Percentiles rank a stretch among this genome's conserved stretches.
phyloP scores from a whole-genome alignment of 768 basidiomycete species.

The Leucocoprinus birnbaumii region DNA sequence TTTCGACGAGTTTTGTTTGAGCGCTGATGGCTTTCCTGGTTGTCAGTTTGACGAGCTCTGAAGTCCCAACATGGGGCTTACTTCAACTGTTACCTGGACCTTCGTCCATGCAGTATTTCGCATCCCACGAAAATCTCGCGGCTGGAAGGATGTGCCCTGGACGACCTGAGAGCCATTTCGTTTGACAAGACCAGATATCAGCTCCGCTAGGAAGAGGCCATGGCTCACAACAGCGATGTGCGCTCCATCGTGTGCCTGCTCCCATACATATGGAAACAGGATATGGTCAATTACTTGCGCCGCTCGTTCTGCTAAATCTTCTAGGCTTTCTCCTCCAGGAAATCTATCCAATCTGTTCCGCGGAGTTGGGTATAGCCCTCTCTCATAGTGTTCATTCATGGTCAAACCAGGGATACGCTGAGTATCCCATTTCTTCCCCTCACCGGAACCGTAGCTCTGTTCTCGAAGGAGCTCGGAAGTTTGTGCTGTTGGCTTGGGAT shows the following conservation, averaged over 20 bases:
- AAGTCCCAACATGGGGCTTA: constrained; percentile 20
- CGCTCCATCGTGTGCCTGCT: constrained; percentile 34
- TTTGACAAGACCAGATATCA: constrained; percentile 49
- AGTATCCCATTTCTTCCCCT: constrained; percentile 52
- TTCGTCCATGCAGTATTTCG: constrained; percentile 72
- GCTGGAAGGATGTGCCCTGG: too few species aligned
- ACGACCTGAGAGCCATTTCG: too few species aligned
- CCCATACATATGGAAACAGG: constrained; percentile 52
- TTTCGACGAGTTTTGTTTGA: background rate
- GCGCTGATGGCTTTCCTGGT: background rate
- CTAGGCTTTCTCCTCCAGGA: constrained; percentile 68
- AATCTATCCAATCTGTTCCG: constrained; percentile 47
- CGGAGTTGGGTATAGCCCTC: constrained; percentile 51
- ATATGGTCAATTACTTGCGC: constrained; percentile 45
- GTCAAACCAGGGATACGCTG: constrained; percentile 28
- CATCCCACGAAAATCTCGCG: constrained; percentile 41
- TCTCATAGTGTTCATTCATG: constrained; percentile 46
- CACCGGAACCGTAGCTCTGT: constrained; percentile 67
- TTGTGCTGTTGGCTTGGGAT: constrained; percentile 43
- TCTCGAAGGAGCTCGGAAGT: constrained; percentile 57
- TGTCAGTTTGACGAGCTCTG: background rate
- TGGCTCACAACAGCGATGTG: constrained; percentile 71
- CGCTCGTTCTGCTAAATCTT: constrained; percentile 61
- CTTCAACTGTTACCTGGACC: constrained; percentile 40
- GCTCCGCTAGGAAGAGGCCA: constrained; percentile 64